Base-by-base conservation (phyloP, 2,329 filamentous ascomycete species). In the Aspergillus ruber region DNA sequence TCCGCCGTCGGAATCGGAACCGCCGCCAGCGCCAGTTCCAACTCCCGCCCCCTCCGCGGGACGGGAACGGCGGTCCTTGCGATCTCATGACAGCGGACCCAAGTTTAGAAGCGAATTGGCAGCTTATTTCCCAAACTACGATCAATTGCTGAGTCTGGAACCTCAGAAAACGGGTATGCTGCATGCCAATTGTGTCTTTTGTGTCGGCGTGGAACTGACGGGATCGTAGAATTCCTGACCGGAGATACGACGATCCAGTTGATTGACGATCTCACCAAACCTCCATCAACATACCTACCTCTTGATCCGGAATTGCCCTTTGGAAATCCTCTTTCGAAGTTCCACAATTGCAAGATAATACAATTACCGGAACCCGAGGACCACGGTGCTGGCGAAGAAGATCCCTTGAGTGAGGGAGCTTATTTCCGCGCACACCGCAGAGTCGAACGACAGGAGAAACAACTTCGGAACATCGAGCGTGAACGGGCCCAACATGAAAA, bases 51-150 rank as follows among this genome's bases (percentile, higher is more conserved):
- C 36, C 36, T 39, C 36, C 17, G 36, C 36, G 36, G 32, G n/a
- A 9, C 23, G 40, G 33, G 84, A 87, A 56, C 85, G 81, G 66
- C 74, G 90, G 61, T 91, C 89, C 64, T 74, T 96, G 65, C 82
- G 91, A 53, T 95, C 89, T 45, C 87, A 94, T 61, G 89, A 95
- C 64, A 80, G 79, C 60, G 86, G 85, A 9, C 85, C 85, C 44
- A 80, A 88, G 57, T 85, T 90, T 71, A 95, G 94, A 76, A 96
- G 90, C 70, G 90, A 96, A 63, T 77, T 97, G 51, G 85, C 90
- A 33, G 80, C 83, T 42, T 97, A 95, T 71, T 96, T 97, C 63
- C 84, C 87, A 45, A 90, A 94, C 62, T 97, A 95, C 68, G 90
- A 96, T 69, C 88, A 95, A 65, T 81, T 96, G 56, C 89, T 97